Percentiles rank a stretch among this genome's conserved stretches.
phyloP scores from a whole-genome alignment of 2,329 filamentous ascomycete species.

The Ceratocystiopsis brevicomis region DNA sequence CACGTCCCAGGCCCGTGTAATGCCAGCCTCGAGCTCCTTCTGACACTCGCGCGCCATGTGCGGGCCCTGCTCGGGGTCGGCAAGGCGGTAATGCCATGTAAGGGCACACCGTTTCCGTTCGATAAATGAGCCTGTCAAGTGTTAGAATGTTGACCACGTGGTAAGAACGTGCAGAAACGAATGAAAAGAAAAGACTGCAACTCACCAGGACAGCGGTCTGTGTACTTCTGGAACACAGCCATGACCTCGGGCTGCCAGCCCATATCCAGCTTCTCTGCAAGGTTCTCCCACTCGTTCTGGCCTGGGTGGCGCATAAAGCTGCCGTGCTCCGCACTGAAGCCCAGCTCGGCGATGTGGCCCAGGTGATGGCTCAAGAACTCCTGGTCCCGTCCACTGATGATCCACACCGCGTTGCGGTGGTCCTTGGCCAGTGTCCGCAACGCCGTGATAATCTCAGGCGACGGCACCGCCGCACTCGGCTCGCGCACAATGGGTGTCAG shows the following conservation, averaged over 20 bases:
- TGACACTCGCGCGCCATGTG: conserved; percentile 69
- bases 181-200: conserved; percentile 4
- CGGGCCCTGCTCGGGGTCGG: conserved; percentile 66
- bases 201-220: conserved; percentile 65
- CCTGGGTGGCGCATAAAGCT: conserved; percentile 80
- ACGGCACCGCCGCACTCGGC: conserved; percentile 73
- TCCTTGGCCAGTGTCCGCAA: conserved; percentile 65
- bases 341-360: conserved; percentile 73
- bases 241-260: conserved; percentile 77
- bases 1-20: conserved; percentile 67
- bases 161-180: background rate
- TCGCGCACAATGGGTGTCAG: conserved; percentile 89
- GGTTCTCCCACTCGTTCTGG: conserved; percentile 64
- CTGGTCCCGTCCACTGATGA: conserved; percentile 88
- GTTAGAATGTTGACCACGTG: background rate
- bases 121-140: conserved; percentile 55
- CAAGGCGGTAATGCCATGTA: conserved; percentile 92
- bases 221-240: conserved; percentile 71
- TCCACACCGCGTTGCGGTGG: conserved; percentile 81
- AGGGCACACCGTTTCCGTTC: conserved; percentile 86
- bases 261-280: conserved; percentile 78
- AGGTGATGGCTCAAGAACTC: conserved; percentile 79
- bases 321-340: conserved; percentile 93
- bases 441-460: conserved; percentile 61
- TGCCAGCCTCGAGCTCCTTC: conserved; percentile 58